phyloP scores from a whole-genome alignment of 805 yeast genomes.

The Starmerella floris region DNA sequence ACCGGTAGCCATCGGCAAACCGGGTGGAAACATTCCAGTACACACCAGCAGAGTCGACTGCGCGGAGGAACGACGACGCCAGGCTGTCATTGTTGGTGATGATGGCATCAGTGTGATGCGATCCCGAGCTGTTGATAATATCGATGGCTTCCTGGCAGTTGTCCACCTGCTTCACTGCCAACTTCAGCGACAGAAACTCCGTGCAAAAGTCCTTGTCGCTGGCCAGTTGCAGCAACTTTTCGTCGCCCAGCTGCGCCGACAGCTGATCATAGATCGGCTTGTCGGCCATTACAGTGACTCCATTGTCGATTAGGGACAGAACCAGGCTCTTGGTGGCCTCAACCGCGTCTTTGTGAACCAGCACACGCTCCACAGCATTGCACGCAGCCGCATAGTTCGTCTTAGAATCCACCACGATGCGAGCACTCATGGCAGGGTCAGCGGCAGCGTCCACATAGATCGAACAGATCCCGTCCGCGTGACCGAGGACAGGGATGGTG shows the following conservation, averaged over 20 bases:
- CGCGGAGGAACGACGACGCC: conserved; percentile 69
- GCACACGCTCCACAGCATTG: conserved; percentile 82
- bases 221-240: conserved; percentile 23
- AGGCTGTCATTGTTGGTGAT: conserved; percentile 57
- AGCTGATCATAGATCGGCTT: conserved; percentile 17
- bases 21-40: conserved; percentile 96
- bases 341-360: conserved; percentile 40
- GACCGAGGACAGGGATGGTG: conserved; percentile 94
- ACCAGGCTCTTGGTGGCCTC: conserved; percentile 25
- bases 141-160: conserved; percentile 58
- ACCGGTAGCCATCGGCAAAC: conserved; percentile 96
- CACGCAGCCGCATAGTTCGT: conserved; percentile 99
- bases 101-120: conserved; percentile 91
- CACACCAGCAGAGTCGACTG: conserved; percentile 89
- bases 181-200: conserved; percentile 72
- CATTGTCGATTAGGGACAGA: conserved; percentile 39
- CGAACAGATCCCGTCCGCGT: conserved; percentile 96
- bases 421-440: conserved; percentile 61
- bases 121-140: conserved; percentile 83
- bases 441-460: conserved; percentile 69
- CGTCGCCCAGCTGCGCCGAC: conserved; percentile 8
- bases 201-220: conserved; percentile 60
- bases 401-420: conserved; percentile 71
- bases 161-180: conserved; percentile 55
- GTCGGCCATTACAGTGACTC: conserved; percentile 57